Conservation (phyloP, 148 eudicot genomes). For the Camellia japonica region DNA sequence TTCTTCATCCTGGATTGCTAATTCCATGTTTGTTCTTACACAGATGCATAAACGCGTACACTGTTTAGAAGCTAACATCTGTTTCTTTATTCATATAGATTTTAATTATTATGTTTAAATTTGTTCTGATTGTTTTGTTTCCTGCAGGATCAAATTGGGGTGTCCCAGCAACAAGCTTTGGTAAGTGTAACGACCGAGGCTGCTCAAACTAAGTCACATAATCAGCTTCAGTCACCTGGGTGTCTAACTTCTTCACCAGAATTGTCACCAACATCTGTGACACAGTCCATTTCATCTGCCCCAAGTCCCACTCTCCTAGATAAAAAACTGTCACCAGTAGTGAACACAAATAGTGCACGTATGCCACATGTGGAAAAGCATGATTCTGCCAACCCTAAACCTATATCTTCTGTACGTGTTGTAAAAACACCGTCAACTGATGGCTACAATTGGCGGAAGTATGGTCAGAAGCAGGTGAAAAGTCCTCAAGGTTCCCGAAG, state of each 20-base stretch:
- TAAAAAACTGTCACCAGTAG: slow-evolving; percentile 20
- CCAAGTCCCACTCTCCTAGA: slow-evolving; percentile 17
- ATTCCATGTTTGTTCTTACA: too few species aligned
- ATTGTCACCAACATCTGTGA: slow-evolving; percentile 28
- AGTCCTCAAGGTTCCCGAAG: slow-evolving; percentile 77
- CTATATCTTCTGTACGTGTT: slow-evolving; percentile 18
- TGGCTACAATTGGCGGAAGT: slow-evolving; percentile 81
- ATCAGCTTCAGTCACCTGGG: slow-evolving; percentile 15
- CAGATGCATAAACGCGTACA: too few species aligned
- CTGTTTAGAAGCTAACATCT: neutral
- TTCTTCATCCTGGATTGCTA: too few species aligned
- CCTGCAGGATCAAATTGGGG: slow-evolving; percentile 43
- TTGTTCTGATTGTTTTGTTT: neutral
- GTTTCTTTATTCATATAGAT: neutral
- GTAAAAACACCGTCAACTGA: slow-evolving; percentile 46
- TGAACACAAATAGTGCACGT: slow-evolving; percentile 10
- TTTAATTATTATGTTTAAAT: neutral
- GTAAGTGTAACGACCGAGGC: slow-evolving; percentile 39
- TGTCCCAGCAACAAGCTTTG: slow-evolving; percentile 45
- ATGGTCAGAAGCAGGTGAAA: slow-evolving; percentile 91
- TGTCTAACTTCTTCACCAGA: slow-evolving; percentile 25
- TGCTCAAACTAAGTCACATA: slow-evolving; percentile 35
- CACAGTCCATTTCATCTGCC: slow-evolving; percentile 28
- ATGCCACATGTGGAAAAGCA: slow-evolving; percentile 19
- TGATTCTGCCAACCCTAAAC: slow-evolving; percentile 21